Evolutionary conservation across 2,329 filamentous ascomycete species (phyloP).

Genomic region (Pyrenochaeta sp.): DNA sequence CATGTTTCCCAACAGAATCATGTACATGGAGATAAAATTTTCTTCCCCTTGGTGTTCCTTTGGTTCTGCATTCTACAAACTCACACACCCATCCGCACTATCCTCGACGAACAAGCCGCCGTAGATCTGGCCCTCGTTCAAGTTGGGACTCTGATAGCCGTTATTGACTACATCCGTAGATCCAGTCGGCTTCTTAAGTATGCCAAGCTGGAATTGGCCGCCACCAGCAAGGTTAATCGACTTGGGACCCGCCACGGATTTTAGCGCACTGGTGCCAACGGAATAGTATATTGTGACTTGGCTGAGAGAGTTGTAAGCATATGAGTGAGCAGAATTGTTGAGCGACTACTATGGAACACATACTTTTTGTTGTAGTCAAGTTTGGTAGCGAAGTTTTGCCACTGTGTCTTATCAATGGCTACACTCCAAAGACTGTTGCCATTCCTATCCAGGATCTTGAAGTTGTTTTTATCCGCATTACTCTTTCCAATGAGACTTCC

Average conservation of each 20-base stretch:
- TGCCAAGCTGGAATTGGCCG: slow-evolving; percentile 69
- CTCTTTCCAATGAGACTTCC: slow-evolving; percentile 61
- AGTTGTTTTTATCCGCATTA: slow-evolving; percentile 53
- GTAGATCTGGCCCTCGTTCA: slow-evolving; percentile 52
- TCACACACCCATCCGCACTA: slow-evolving; percentile 44
- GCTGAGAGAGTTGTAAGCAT: slow-evolving; percentile 43
- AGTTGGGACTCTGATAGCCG: slow-evolving; percentile 44
- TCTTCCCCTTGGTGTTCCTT: no score
- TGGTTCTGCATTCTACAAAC: slow-evolving; percentile 23
- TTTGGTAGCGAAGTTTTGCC: slow-evolving; percentile 70
- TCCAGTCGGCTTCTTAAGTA: slow-evolving; percentile 68
- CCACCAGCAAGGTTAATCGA: slow-evolving; percentile 64
- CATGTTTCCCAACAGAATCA: no score
- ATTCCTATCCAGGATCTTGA: slow-evolving; percentile 51
- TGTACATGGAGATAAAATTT: no score
- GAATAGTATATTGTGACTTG: slow-evolving; percentile 68
- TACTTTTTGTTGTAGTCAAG: slow-evolving; percentile 67
- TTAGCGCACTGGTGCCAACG: slow-evolving; percentile 55
- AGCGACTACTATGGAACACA: slow-evolving; percentile 20
- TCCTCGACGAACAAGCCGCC: slow-evolving; percentile 52
- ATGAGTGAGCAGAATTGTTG: neutral
- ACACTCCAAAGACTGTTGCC: slow-evolving; percentile 58
- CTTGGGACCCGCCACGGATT: slow-evolving; percentile 57
- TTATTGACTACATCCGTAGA: slow-evolving; percentile 49
- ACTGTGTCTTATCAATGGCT: slow-evolving; percentile 60